Base-by-base conservation (phyloP, 441 rosid species). In the Erodium texanum region DNA sequence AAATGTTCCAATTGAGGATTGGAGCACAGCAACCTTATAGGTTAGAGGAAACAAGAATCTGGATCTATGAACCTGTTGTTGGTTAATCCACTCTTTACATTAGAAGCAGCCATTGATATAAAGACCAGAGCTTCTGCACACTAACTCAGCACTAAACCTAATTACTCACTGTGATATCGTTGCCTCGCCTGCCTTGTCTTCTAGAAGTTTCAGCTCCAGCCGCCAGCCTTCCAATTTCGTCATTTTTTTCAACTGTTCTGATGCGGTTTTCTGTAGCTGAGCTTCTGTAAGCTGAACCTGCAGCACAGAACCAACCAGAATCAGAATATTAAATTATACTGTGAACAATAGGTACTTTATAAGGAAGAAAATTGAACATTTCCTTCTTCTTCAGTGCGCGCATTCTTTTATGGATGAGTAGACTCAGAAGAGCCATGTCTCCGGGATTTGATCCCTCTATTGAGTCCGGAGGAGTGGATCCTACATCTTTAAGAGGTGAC, bases 311-410 rank as follows among this genome's bases (percentile, higher is more conserved):
- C 63, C 15, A 65, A 75, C 24, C 4, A 8, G 38, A 34, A 34
- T 3, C 7, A 8, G 38, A 8, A 34, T 34, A 34, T 34, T 5
- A 34, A 34, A 34, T 34, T 8, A 34, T 5, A 34, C 7, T 34
- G 11, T 6, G 45, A 3, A 38, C 11, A 10, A 10, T 38, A 48
- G 18, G 12, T 48, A 45, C 4, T 45, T 12, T 14, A 45, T 0
- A 10, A 12, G 14, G 15, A 0, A 48, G 18, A 48, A 48, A 4
- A 48, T 3, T n/a, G 18, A 70, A 63, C 10, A n/a, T 19, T 86
- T 91, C 99, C 89, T 94, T 94, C 85, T 91, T 89, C 78, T 83
- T 94, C 52, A 94, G 86, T 19, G 97, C 89, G 38, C 98, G 83
- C 19, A 94, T 88, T 84, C 76, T 86, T 82, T 90, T 94, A 76